These are phyloP conservation scores for Cotoneaster glaucophyllus DNA, from an alignment of 306 rosid species.

Conservation along the genomic window DNA sequence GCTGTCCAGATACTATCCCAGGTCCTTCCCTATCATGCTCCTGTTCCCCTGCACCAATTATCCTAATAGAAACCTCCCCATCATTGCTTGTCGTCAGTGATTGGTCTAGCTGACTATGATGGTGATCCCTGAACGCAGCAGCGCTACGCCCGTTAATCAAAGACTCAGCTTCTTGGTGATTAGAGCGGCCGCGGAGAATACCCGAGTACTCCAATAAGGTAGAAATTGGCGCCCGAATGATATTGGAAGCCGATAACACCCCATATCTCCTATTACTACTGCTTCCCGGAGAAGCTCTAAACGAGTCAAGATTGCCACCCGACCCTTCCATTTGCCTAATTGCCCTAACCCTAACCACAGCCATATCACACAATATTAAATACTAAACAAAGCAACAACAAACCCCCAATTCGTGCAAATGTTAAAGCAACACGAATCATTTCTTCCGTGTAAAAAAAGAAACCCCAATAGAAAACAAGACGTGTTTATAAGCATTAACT, in stretches of 20 bases:
- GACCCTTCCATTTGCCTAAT: conserved; percentile 55
- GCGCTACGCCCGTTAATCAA: conserved; percentile 28
- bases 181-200: conserved; percentile 50
- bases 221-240: conserved; percentile 78
- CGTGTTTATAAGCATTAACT: background rate
- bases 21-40: conserved; percentile 50
- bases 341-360: conserved; percentile 54
- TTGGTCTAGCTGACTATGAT: conserved; percentile 31
- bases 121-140: conserved; percentile 27
- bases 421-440: background rate
- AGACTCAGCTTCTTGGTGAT: conserved; percentile 38
- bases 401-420: background rate
- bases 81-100: conserved; percentile 29
- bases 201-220: conserved; percentile 70
- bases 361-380: conserved; percentile 4
- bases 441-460: conserved; percentile 3
- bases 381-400: background rate
- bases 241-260: conserved; percentile 45
- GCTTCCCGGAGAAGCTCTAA: conserved; percentile 31
- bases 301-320: conserved; percentile 44
- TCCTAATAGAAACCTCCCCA: conserved; percentile 85
- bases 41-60: conserved; percentile 63
- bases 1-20: conserved; percentile 49
- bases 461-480: background rate
- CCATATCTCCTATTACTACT: conserved; percentile 51